A percentile compares a stretch with the other conserved stretches of the same genome.
These are phyloP conservation scores for Phytopythium cucurbitacearum DNA, from an alignment of 352 stramenopile species.

Conservation along the genomic window DNA sequence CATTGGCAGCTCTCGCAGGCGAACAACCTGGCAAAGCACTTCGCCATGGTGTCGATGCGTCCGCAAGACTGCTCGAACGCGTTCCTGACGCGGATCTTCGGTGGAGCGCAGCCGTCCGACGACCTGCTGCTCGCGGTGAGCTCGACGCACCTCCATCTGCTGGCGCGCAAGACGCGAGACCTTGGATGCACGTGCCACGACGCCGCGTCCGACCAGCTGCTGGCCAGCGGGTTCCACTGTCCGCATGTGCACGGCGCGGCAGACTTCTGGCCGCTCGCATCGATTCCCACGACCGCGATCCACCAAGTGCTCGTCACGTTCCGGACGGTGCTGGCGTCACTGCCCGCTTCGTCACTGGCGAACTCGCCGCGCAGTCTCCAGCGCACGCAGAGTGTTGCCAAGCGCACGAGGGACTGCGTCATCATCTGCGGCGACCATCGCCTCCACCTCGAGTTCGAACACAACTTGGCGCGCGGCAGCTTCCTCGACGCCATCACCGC, in stretches of 20 bases:
- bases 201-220: constrained; percentile 21
- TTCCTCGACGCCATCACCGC: constrained; percentile 41
- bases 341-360: background rate
- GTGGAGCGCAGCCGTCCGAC: background rate
- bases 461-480: constrained; percentile 37
- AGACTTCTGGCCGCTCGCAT: constrained; percentile 22
- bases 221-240: constrained; percentile 30
- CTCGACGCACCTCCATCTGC: constrained; percentile 13
- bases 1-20: too few relatives aligned
- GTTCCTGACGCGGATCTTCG: too few relatives aligned
- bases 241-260: constrained; percentile 29
- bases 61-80: too few relatives aligned
- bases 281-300: constrained; percentile 22
- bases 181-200: constrained; percentile 7
- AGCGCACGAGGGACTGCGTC: constrained; percentile 33
- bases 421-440: constrained; percentile 15
- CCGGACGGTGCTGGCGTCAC: constrained; percentile 11
- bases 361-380: too few relatives aligned
- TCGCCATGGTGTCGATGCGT: too few relatives aligned
- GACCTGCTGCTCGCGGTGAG: constrained; percentile 22
- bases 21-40: too few relatives aligned
- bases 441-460: constrained; percentile 48
- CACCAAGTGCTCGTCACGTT: constrained; percentile 39
- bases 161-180: constrained; percentile 12
- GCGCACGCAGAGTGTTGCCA: constrained; percentile 13